Percentiles rank a stretch among this genome's conserved stretches.
These are phyloP conservation scores for Phytophthora cajani DNA, from an alignment of 352 stramenopile genomes.

Conservation along the genomic window DNA sequence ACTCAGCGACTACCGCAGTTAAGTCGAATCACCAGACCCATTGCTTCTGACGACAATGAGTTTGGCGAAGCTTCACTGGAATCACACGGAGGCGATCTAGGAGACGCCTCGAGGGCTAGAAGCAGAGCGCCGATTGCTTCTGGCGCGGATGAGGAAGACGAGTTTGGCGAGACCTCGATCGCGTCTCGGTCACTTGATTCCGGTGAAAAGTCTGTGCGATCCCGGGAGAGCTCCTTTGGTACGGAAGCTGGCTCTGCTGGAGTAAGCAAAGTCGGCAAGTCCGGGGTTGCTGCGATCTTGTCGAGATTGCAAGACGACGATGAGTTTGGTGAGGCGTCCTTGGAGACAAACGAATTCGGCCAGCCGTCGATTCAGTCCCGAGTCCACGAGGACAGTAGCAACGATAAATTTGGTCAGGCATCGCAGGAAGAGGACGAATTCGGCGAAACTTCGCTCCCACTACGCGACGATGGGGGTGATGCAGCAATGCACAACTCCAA, in stretches of 20 bases:
- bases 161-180: neutral
- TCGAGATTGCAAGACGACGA: neutral
- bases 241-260: neutral
- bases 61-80: slow-evolving; percentile 11
- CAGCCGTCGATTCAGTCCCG: neutral
- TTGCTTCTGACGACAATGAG: slow-evolving; percentile 17
- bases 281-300: neutral
- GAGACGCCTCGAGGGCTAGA: neutral
- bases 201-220: neutral
- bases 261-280: neutral
- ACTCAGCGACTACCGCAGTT: neutral
- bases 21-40: neutral
- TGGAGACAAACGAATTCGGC: neutral
- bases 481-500: neutral
- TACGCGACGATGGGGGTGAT: neutral
- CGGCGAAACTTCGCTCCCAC: neutral
- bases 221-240: neutral
- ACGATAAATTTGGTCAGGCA: neutral
- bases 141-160: neutral
- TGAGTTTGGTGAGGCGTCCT: neutral
- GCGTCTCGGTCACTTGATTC: neutral
- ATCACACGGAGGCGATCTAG: slow-evolving; percentile 14
- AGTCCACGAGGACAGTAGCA: neutral
- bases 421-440: neutral
- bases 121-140: neutral